Conservation (phyloP, 768 basidiomycete genomes). For the Porphyrellus cyaneotinctus region DNA sequence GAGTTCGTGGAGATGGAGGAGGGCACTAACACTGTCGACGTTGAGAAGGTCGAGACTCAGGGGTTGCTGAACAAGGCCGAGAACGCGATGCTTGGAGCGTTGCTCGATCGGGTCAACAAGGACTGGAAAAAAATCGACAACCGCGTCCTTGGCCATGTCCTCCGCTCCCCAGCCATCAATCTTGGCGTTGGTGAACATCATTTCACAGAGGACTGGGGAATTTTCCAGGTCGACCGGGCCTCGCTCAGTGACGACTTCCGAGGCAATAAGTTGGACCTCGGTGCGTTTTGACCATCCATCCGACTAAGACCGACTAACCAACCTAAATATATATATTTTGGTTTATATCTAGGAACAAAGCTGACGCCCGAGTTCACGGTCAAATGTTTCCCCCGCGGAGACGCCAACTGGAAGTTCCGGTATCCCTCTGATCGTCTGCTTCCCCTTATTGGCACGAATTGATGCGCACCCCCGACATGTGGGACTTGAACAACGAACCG, state of each 20-base stretch:
- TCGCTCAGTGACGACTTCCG: not conserved
- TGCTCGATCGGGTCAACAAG: not conserved
- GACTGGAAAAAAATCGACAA: too few relatives aligned
- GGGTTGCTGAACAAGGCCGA: not conserved
- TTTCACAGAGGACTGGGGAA: not conserved
- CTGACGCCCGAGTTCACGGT: not conserved
- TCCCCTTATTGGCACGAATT: not conserved
- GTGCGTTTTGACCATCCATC: not conserved
- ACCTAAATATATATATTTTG: not conserved
- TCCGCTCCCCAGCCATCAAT: not conserved
- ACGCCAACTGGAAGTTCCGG: not conserved
- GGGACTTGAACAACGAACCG: too few relatives aligned
- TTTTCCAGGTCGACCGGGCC: not conserved
- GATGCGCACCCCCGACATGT: too few relatives aligned
- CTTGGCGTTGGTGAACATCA: not conserved
- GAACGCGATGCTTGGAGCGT: not conserved
- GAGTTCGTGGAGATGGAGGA: not conserved
- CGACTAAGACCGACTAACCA: not conserved
- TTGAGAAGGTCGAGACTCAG: not conserved
- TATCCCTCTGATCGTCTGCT: not conserved
- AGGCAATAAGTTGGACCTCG: too few relatives aligned
- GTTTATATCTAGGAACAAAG: not conserved
- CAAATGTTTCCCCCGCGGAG: not conserved
- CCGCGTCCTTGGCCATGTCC: too few relatives aligned
- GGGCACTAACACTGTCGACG: not conserved